Conservation (phyloP, 345 rosid species). For the Capsella bursapastoris region DNA sequence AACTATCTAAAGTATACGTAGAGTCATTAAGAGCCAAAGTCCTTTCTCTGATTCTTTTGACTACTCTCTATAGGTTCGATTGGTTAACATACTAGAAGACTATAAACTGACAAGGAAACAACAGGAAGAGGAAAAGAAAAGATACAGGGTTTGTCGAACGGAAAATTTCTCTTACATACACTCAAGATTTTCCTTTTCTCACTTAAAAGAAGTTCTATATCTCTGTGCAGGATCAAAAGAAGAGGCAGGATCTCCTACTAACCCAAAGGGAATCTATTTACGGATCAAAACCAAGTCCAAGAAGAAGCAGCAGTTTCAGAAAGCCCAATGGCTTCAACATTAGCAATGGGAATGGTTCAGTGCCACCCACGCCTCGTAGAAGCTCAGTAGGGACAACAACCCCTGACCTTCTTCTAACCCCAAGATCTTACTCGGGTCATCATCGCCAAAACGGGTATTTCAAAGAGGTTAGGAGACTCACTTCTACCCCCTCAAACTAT, state of each 20-base stretch:
- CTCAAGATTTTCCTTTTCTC: neutral
- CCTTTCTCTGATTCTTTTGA: slow-evolving; percentile 20
- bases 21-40: neutral
- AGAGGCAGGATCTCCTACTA: slow-evolving; percentile 85
- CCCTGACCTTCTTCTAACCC: slow-evolving; percentile 81
- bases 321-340: slow-evolving; percentile 70
- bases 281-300: slow-evolving; percentile 94
- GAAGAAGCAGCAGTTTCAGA: slow-evolving; percentile 86
- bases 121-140: slow-evolving; percentile 88
- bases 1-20: neutral
- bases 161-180: neutral
- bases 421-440: slow-evolving; percentile 81
- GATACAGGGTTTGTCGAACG: slow-evolving; percentile 63
- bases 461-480: slow-evolving; percentile 82
- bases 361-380: slow-evolving; percentile 87
- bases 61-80: slow-evolving; percentile 58
- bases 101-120: slow-evolving; percentile 81
- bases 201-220: neutral
- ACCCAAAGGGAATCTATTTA: slow-evolving; percentile 87
- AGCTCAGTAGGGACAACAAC: slow-evolving; percentile 69
- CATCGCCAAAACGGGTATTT: slow-evolving; percentile 82
- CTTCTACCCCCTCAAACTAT: slow-evolving; percentile 81
- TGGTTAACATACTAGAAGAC: slow-evolving; percentile 84
- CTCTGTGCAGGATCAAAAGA: slow-evolving; percentile 81
- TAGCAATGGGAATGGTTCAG: slow-evolving; percentile 85